phyloP scores from a whole-genome alignment of 805 yeast species.

The Starmera quercuum region DNA sequence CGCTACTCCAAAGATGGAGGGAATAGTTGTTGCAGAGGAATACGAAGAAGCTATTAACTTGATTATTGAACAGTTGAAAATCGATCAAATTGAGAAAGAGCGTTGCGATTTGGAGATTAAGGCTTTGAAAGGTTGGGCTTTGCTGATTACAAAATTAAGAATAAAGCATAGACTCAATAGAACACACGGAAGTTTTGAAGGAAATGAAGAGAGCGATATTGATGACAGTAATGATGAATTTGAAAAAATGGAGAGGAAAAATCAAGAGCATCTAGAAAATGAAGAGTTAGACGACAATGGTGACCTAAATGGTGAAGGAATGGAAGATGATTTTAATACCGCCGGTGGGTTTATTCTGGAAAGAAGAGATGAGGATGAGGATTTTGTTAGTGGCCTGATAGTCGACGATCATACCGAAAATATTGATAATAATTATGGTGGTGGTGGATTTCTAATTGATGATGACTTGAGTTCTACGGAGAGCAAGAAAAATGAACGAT shows the following conservation, averaged over 20 bases:
- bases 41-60: constrained; percentile 50
- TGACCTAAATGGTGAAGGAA: constrained; percentile 10
- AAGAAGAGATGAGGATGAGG: constrained; percentile 3
- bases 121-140: constrained; percentile 40
- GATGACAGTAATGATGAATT: constrained; percentile 6
- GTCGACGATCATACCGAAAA: constrained; percentile 5
- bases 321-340: background rate
- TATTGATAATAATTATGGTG: constrained; percentile 8
- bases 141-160: constrained; percentile 34
- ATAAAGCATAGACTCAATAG: constrained; percentile 34
- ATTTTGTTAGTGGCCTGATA: constrained; percentile 1
- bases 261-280: constrained; percentile 14
- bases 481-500: too few relatives aligned
- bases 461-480: too few relatives aligned
- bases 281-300: constrained; percentile 8
- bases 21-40: constrained; percentile 65
- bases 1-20: constrained; percentile 62
- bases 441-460: constrained; percentile 22
- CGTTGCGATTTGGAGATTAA: constrained; percentile 35
- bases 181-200: constrained; percentile 32
- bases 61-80: constrained; percentile 40
- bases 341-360: constrained; percentile 9
- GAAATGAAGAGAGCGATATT: constrained; percentile 8
- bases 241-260: constrained; percentile 10
- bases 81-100: constrained; percentile 34